phyloP scores from a whole-genome alignment of 768 basidiomycete species.

The Lentinula boryana region DNA sequence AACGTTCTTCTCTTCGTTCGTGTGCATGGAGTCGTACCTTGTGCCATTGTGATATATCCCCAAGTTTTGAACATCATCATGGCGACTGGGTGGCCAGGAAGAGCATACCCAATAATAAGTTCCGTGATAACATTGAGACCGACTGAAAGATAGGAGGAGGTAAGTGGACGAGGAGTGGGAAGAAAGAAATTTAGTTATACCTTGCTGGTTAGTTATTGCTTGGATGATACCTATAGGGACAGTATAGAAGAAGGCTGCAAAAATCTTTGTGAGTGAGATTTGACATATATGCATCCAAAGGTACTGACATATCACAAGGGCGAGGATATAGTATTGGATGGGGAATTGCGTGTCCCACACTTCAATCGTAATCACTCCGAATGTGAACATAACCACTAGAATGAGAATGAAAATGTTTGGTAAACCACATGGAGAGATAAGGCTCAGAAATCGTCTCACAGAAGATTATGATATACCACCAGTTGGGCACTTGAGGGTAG shows the following conservation, averaged over 20 bases:
- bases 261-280: not conserved
- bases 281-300: not conserved
- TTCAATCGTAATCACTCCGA: slow-evolving; percentile 66
- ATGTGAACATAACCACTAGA: slow-evolving; percentile 54
- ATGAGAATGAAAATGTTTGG: no score
- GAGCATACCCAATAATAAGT: slow-evolving; percentile 71
- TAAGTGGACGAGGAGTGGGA: not conserved
- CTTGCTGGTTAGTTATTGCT: slow-evolving; percentile 76
- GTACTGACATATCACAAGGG: slow-evolving; percentile 50
- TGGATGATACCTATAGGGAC: slow-evolving; percentile 69
- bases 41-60: slow-evolving; percentile 68
- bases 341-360: slow-evolving; percentile 72
- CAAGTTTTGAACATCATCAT: slow-evolving; percentile 87
- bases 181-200: not conserved
- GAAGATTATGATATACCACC: slow-evolving; percentile 79
- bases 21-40: slow-evolving; percentile 21
- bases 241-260: slow-evolving; percentile 53
- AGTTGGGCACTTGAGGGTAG: slow-evolving; percentile 76
- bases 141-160: slow-evolving; percentile 20
- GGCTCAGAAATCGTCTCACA: slow-evolving; percentile 28
- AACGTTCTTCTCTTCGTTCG: not conserved
- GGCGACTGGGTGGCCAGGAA: slow-evolving; percentile 64
- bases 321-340: slow-evolving; percentile 60
- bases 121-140: slow-evolving; percentile 75
- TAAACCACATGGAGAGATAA: not conserved